Percentiles rank a stretch among this genome's conserved stretches.
phyloP scores from a whole-genome alignment of 768 basidiomycete genomes.

The Tylopilus sp. region DNA sequence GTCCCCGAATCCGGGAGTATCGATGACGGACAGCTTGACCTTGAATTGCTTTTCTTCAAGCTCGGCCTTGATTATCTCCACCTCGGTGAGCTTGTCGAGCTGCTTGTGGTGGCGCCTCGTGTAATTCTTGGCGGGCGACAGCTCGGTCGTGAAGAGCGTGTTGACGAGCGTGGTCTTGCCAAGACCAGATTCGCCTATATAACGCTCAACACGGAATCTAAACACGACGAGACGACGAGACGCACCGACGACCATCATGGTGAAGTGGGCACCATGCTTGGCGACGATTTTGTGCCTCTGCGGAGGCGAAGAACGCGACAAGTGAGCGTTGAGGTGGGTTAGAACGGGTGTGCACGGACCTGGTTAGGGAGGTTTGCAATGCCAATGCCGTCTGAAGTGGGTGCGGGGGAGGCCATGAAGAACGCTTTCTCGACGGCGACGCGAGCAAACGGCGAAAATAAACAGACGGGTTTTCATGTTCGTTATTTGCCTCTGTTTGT shows the following conservation, averaged over 20 bases:
- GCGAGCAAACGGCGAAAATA: conserved; percentile 17
- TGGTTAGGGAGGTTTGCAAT: conserved; percentile 99
- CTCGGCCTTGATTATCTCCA: conserved; percentile 99
- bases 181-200: conserved; percentile 87
- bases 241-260: conserved; percentile 96
- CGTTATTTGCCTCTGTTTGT: conserved; percentile 26
- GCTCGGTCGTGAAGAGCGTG: conserved; percentile 97
- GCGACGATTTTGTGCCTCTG: conserved; percentile 99
- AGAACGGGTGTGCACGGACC: conserved; percentile 42
- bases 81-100: conserved; percentile 97
- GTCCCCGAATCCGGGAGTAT: conserved; percentile 99
- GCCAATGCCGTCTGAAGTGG: conserved; percentile 74
- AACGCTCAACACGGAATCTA: not conserved
- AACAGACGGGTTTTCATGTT: conserved; percentile 23
- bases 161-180: conserved; percentile 98
- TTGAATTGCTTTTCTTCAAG: conserved; percentile 99
- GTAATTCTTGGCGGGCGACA: conserved; percentile 92
- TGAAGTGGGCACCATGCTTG: conserved; percentile 96
- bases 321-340: not conserved
- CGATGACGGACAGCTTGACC: conserved; percentile 98
- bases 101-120: conserved; percentile 86
- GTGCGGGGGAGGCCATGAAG: conserved; percentile 26
- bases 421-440: conserved; percentile 17
- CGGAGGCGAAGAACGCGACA: not conserved
- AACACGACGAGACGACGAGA: not conserved